Conservation (phyloP, 2,329 filamentous ascomycete genomes). For the Aspergillus quadrilineatus region DNA sequence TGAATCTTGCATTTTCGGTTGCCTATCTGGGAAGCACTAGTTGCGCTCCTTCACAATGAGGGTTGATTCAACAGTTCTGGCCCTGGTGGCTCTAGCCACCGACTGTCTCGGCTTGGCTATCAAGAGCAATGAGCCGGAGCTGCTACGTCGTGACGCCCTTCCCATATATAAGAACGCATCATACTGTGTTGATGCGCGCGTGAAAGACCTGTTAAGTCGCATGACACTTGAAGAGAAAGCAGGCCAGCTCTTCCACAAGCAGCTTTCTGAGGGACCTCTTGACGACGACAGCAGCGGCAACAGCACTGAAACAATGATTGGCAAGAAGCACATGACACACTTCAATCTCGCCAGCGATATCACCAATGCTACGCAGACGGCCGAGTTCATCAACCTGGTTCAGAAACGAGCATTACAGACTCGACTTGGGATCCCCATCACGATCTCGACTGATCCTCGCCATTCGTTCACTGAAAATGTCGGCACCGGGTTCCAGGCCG, state of each 20-base stretch:
- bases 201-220: conserved; percentile 1
- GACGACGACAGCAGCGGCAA: neutral
- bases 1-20: neutral
- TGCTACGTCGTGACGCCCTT: neutral
- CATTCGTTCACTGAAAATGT: conserved; percentile 2
- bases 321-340: neutral
- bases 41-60: neutral
- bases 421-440: conserved; percentile 4
- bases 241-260: conserved; percentile 2
- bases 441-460: neutral
- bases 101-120: neutral
- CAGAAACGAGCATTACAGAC: neutral
- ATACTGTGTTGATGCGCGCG: neutral
- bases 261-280: neutral
- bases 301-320: neutral
- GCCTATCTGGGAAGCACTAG: neutral
- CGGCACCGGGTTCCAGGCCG: conserved; percentile 46
- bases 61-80: neutral
- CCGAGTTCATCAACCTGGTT: neutral
- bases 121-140: neutral
- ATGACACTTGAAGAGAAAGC: conserved; percentile 8
- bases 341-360: conserved; percentile 4
- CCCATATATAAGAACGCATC: neutral
- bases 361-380: neutral
- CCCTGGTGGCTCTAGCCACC: neutral